Base-by-base conservation (phyloP, 2,329 filamentous ascomycete genomes). In the Hypoxylon rubiginosum region DNA sequence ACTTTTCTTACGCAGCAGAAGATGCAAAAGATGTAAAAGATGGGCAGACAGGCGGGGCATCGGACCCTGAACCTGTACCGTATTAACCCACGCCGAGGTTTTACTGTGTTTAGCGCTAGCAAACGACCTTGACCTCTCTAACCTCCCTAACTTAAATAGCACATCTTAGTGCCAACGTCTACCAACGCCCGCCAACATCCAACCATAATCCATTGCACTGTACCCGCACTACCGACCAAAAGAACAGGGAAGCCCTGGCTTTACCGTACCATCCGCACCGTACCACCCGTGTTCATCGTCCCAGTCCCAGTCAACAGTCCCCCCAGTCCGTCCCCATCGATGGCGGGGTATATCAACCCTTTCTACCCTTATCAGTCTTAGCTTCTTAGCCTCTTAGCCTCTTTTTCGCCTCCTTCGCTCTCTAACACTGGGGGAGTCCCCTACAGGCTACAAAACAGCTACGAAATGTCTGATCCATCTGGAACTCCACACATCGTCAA, bases 311-410 rank as follows among this genome's bases (percentile, higher is more conserved):
- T n/a, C n/a, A n/a, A n/a, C n/a, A n/a, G n/a, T n/a, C 11, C 36
- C 36, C 39, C 39, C 39, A n/a, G n/a, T 13, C 15, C 15, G 36
- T 41, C 36, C 36, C 6, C 45, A 59, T 53, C 39, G 41, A 67
- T 69, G 67, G 67, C 67, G 67, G 67, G 67, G 67, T 69, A 67
- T 67, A 67, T 67, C 60, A 43, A 52, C 46, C 63, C 56, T 61
- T 66, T 67, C 60, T 39, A 49, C 32, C 63, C 56, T 61, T 66
- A 69, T 69, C 66, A 56, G 60, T 67, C 63, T 64, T 69, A 66
- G 62, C 24, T 46, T 54, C 49, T 30, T 41, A 49, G 48, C 54
- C 30, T 50, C 46, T 21, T n/a, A n/a, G n/a, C n/a, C n/a, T n/a
- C n/a, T n/a, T n/a, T 41, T 17, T 41, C 36, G 36, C 17, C 39